These are phyloP conservation scores for Malus sylvestris DNA, from an alignment of 306 rosid species.

Conservation along the genomic window DNA sequence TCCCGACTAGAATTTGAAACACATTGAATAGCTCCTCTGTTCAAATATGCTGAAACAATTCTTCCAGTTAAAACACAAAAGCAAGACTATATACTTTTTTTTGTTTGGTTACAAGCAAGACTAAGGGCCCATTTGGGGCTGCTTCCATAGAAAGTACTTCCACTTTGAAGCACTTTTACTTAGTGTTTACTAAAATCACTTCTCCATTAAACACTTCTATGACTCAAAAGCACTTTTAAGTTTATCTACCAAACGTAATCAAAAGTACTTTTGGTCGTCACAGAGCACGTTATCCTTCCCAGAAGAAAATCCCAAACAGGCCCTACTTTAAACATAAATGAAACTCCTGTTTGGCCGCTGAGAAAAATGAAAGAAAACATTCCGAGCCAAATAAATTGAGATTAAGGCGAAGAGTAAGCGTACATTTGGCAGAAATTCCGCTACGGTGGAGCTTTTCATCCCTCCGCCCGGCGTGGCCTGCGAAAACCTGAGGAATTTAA, in stretches of 20 bases:
- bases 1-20: slow-evolving; percentile 41
- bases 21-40: slow-evolving; percentile 27
- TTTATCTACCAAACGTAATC: no score
- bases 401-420: not conserved
- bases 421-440: slow-evolving; percentile 12
- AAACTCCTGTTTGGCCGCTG: not conserved
- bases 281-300: no score
- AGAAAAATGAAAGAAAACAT: not conserved
- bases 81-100: not conserved
- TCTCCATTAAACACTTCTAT: no score
- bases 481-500: slow-evolving; percentile 13
- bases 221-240: no score
- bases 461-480: slow-evolving; percentile 3
- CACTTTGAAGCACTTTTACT: no score
- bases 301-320: no score
- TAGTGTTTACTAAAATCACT: no score
- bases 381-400: not conserved
- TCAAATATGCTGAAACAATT: slow-evolving; percentile 5
- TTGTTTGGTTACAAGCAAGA: no score
- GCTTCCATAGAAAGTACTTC: no score
- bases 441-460: not conserved
- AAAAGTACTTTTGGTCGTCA: no score
- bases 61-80: not conserved
- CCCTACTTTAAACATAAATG: not conserved
- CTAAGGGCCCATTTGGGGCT: no score